Evolutionary conservation across 768 basidiomycete genomes (phyloP), one percentile per base, ranked within the genome.

Genomic region (Sarcodon aspratus): DNA sequence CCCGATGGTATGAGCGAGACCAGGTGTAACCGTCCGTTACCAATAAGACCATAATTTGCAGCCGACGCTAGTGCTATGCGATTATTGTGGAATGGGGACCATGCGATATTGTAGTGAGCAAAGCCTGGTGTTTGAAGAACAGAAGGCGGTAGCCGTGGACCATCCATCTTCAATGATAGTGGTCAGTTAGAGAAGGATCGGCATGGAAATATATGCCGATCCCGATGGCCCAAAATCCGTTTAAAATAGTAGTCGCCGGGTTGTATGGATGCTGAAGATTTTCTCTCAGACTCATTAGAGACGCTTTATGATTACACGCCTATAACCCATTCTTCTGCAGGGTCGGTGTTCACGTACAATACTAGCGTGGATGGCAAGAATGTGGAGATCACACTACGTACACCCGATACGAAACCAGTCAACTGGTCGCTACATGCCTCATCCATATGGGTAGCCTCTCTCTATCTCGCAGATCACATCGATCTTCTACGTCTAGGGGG

Each of bases 31-130:
- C 94, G 74, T 1, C 95, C 95, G 65, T 96, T 97, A 21, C 95
- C 95, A 33, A 97, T 87, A 4, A 98, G 73, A 3, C 95, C 95
- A 63, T 91, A 97, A 66, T 97, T 95, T 27, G 92, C 88, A 0
- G 90, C 75, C 6, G 88, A 88, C 5, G 89, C 86, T 33, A 91
- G 69, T 1, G 89, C 89, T 38, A 91, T 61, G 34, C 83, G 77
- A 12, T 74, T 69, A 18, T 73, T 80, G 62, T 86, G 82, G 59
- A 93, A 92, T 4, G 90, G 89, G 0, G 90, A 93, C 85, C 87
- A 92, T 10, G 84, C 78, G 32, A 88, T 55, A 5, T 79, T 68
- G 60, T 89, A 91, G 61, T 91, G 89, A 3, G 89, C 81, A 65
- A 89, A 91, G 1, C 85, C 87, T 32, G 86, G 84, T 0, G 88